Evolutionary conservation across 2,329 filamentous ascomycete genomes (phyloP).

Genomic region (Didymella arachidicola): DNA sequence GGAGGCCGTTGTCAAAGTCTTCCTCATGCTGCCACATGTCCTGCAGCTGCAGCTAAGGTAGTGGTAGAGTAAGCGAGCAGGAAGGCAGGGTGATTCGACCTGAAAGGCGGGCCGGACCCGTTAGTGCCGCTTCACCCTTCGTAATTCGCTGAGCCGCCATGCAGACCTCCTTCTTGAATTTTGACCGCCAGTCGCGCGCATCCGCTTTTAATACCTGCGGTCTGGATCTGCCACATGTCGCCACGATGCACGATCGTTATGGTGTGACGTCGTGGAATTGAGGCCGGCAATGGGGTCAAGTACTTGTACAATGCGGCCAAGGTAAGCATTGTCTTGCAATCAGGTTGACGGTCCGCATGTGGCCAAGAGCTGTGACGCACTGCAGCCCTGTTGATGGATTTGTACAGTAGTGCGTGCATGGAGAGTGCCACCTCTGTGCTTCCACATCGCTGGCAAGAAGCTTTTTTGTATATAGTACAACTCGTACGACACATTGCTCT

Average conservation of each 20-base stretch:
- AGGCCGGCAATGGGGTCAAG: conserved; percentile 1
- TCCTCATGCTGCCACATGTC: conserved; percentile 52
- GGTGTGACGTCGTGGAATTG: conserved; percentile 31
- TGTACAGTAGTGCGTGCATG: not conserved
- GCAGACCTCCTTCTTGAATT: conserved; percentile 22
- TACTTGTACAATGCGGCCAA: conserved; percentile 24
- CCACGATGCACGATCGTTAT: conserved; percentile 36
- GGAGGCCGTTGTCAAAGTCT: conserved; percentile 46
- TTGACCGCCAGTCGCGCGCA: conserved; percentile 34
- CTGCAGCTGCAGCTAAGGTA: conserved; percentile 50
- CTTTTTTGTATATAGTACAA: not conserved
- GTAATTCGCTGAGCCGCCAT: conserved; percentile 23
- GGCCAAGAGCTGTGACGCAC: conserved; percentile 13
- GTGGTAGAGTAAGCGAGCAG: conserved; percentile 39
- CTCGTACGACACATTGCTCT: conserved; percentile 22
- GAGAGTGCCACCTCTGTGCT: not conserved
- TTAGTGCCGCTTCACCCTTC: conserved; percentile 43
- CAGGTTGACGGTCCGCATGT: conserved; percentile 5
- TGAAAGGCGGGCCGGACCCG: conserved; percentile 39
- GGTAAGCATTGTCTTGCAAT: conserved; percentile 22
- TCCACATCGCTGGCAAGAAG: not conserved
- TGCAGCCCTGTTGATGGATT: not conserved
- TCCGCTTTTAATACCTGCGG: conserved; percentile 32
- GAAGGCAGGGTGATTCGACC: conserved; percentile 41
- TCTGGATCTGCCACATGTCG: conserved; percentile 39